These are phyloP conservation scores for Hypoxylon sp. DNA, from an alignment of 2,329 filamentous ascomycete species.

Conservation along the genomic window DNA sequence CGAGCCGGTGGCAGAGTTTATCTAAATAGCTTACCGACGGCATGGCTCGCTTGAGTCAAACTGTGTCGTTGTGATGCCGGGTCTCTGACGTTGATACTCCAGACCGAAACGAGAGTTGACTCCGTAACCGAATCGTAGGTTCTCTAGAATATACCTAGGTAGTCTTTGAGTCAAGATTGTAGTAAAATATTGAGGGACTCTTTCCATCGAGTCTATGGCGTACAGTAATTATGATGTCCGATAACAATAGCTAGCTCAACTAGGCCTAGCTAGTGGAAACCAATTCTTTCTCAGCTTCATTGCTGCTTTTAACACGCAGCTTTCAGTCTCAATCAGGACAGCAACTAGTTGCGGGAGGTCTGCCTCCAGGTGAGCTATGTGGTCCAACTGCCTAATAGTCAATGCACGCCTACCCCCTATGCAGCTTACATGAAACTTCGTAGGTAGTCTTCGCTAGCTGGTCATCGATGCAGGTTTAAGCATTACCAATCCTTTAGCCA, in stretches of 20 bases:
- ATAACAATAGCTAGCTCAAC: neutral
- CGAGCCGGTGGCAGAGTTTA: neutral
- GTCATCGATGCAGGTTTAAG: neutral
- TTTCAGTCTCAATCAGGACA: neutral
- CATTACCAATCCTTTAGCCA: neutral
- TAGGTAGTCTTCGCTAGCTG: no score
- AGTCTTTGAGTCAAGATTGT: neutral
- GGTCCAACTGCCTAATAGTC: neutral
- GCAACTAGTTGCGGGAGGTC: neutral
- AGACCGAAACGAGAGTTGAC: neutral
- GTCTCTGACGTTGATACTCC: conserved; percentile 7
- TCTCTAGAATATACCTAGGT: neutral
- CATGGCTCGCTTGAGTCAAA: conserved; percentile 22
- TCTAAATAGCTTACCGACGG: conserved; percentile 15
- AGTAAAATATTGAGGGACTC: neutral
- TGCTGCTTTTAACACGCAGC: neutral
- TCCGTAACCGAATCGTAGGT: neutral
- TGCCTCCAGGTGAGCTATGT: neutral
- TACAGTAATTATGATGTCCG: neutral
- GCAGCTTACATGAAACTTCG: no score
- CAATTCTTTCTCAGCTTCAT: neutral
- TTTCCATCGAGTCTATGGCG: neutral
- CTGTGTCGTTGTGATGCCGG: neutral
- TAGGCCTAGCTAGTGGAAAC: neutral
- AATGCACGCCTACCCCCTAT: neutral